Evolutionary conservation across 305 asterid species (phyloP).

Genomic region (Fraxinus paxiana): DNA sequence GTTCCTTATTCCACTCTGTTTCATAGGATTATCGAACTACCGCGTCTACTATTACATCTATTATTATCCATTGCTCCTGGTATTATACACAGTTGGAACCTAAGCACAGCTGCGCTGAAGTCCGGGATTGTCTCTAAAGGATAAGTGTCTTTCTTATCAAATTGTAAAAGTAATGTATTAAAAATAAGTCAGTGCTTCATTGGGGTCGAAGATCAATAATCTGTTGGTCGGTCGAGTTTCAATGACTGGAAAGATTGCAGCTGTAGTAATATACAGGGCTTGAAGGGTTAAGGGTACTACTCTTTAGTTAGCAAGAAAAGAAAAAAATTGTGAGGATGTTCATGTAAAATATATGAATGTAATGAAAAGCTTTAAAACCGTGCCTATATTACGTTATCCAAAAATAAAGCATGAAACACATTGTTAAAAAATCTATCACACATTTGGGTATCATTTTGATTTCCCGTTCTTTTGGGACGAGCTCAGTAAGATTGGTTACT

Average conservation of each 20-base stretch:
- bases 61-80: slow-evolving; percentile 38
- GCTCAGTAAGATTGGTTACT: not conserved
- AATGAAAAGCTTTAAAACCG: not conserved
- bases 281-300: not conserved
- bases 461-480: not conserved
- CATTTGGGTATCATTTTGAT: not conserved
- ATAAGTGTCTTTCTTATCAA: not conserved
- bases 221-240: slow-evolving; percentile 20
- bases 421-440: not conserved
- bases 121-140: not conserved
- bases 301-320: not conserved
- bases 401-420: not conserved
- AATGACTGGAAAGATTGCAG: not conserved
- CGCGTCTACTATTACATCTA: slow-evolving; percentile 27
- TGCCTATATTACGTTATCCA: not conserved
- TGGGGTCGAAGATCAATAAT: slow-evolving; percentile 21
- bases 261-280: not conserved
- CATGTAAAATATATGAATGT: not conserved
- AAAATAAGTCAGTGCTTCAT: slow-evolving; percentile 4
- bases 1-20: slow-evolving; percentile 35
- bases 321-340: not conserved
- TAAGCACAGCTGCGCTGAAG: not conserved
- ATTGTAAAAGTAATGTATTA: slow-evolving; percentile 5
- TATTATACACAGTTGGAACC: slow-evolving; percentile 31
- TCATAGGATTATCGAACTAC: slow-evolving; percentile 33